Base-by-base conservation (phyloP, 1,284 basidiomycete genomes). In the Pyrrhoderma noxium region DNA sequence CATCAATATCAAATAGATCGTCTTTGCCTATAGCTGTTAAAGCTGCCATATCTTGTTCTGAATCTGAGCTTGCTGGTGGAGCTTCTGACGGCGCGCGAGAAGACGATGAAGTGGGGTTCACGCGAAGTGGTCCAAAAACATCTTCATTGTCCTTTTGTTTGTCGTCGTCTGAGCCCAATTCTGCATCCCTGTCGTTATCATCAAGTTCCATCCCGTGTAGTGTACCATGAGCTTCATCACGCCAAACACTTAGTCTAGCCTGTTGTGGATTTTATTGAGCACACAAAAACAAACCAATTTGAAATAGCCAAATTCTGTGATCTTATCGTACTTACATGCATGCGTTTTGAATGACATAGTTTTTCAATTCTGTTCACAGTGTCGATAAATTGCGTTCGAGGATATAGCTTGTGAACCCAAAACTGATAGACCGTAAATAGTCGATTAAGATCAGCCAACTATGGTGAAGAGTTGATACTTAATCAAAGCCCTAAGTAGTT, bases 321-420 rank as follows among this genome's bases (percentile, higher is more conserved):
- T 49, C 8, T 22, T 27, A 18, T 35, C 16, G 43, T 14, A 68
- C 76, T 57, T 64, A 94, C 93, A 67, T 85, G 76, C 83, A 95
- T 89, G 11, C 86, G 76, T 46, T 80, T 80, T 1, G 85, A 82
- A 58, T 88, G 86, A 62, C 90, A 94, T 2, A 95, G 66, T 58
- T 84, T 89, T 70, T 96, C 93, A 3, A 95, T 78, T 2, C 84
- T 75, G 31, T 78, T 69, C 5, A 93, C 78, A 0, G 90, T 94
- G 64, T 94, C 90, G 43, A 73, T 73, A 65, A 96, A 94, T 47
- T 85, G 82, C 7, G 79, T 85, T 62, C 87, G 90, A 2, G 93
- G 93, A 62, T 86, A 93, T 76, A 97, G 76, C 58, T 77, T 77
- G 66, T 96, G 93, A 1, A 90, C 77, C 93, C 93, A 97, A 60